These are phyloP conservation scores for Pestalotiopsis sp. DNA, from an alignment of 2,329 filamentous ascomycete genomes.

Conservation along the genomic window DNA sequence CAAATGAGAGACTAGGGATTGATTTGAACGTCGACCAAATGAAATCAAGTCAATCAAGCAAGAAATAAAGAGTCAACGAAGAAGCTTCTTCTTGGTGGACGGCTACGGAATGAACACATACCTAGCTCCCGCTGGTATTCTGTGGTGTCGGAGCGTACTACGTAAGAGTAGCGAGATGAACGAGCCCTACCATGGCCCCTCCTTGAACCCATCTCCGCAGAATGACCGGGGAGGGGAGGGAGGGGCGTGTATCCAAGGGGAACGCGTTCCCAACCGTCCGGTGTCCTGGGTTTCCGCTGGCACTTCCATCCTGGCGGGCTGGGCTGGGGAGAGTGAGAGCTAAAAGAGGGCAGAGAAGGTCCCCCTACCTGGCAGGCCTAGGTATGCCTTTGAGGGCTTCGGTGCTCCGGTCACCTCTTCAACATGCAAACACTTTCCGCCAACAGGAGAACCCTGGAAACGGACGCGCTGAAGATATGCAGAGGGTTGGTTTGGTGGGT, in stretches of 20 bases:
- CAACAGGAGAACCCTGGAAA: not conserved
- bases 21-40: too few species aligned
- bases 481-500: not conserved
- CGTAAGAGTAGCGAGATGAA: conserved; percentile 2
- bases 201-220: not conserved
- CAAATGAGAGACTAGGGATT: too few species aligned
- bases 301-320: not conserved
- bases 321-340: not conserved
- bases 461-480: not conserved
- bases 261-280: not conserved
- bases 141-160: not conserved
- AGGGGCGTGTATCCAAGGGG: not conserved
- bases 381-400: not conserved
- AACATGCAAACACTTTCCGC: conserved; percentile 4
- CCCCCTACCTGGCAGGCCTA: not conserved
- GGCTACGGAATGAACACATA: too few species aligned
- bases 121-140: not conserved
- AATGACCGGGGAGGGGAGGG: not conserved
- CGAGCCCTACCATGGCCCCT: not conserved
- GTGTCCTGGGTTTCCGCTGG: not conserved
- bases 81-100: too few species aligned
- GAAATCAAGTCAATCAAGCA: too few species aligned
- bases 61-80: too few species aligned
- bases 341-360: not conserved
- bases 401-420: not conserved